Base-by-base conservation (phyloP, 176 grass and related monocot species). In the Cenchrus americanus region DNA sequence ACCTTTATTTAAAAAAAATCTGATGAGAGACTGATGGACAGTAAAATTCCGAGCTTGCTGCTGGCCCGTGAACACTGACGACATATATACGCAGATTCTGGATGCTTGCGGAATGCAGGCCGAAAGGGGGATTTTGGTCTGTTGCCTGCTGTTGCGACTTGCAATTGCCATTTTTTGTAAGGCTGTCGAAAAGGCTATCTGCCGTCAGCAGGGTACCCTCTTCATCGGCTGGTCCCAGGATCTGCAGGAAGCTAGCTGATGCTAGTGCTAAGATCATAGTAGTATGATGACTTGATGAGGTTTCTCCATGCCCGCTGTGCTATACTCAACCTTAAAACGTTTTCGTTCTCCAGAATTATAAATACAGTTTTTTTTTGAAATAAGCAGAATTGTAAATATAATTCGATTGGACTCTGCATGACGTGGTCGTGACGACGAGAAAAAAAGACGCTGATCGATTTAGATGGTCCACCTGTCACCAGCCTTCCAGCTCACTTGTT, bases 151-250 rank as follows among this genome's bases (percentile, higher is more conserved):
- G 1, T 30, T 30, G 43, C 6, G 0, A 24, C 30, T 30, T 30
- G 43, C 6, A 1, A 26, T 52, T 30, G 70, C 8, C 9, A 46
- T 27, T 50, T 50, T 72, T 51, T 72, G 69, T 73, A 51, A 51
- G 69, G 52, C 70, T 73, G 24, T 30, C 46, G 42, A 51, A 48
- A 72, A 71, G 67, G 67, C 67, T 2, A n/a, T n/a, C 21, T 70
- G 68, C 42, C 0, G 34, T 37, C 34, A 37, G 34, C 34, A 37
- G 34, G 34, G 34, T 37, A 37, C 34, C 34, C 34, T 37, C 34
- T 37, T 37, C 34, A 37, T 37, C 34, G 34, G 1, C 34, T 37
- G 34, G 63, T 40, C 64, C 10, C 41, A 46, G 19, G 18, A 69
- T 43, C 66, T 44, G 37, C 10, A 46, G 42, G 34, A 71, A 71